phyloP scores from a whole-genome alignment of 441 rosid species.

The Mallotus repandus region DNA sequence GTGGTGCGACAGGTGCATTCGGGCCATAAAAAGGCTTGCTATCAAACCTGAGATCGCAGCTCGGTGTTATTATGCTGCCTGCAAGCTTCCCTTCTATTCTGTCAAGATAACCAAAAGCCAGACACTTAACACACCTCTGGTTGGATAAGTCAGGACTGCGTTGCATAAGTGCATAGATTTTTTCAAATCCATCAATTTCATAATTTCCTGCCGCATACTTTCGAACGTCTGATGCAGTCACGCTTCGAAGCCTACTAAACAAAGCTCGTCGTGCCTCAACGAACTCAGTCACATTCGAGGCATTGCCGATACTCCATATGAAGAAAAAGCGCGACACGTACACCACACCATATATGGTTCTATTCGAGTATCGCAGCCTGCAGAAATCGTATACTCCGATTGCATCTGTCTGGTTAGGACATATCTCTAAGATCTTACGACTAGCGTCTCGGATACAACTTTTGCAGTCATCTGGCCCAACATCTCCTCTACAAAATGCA shows the following conservation, averaged over 20 bases:
- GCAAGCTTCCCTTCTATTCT: background rate
- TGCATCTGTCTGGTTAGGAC: background rate
- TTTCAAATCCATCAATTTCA: background rate
- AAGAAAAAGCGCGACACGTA: background rate
- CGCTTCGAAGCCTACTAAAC: background rate
- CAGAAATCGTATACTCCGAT: background rate
- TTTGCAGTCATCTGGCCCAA: background rate
- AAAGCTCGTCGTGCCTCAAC: background rate
- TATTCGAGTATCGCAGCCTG: constrained; percentile 9
- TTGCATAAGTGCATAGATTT: constrained; percentile 32
- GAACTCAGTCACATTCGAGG: background rate
- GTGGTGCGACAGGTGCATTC: background rate
- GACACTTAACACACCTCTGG: constrained; percentile 13
- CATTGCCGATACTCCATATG: background rate
- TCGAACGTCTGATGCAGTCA: background rate
- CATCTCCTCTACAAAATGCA: constrained; percentile 28
- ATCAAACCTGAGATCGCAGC: constrained; percentile 15
- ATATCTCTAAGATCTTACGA: background rate
- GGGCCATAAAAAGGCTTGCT: background rate
- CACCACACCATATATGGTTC: background rate
- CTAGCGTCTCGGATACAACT: background rate
- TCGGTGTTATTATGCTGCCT: background rate
- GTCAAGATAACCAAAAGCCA: background rate
- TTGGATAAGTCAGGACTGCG: constrained; percentile 34
- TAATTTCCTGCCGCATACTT: constrained; percentile 27